Evolutionary conservation across 2,329 filamentous ascomycete species (phyloP).

Genomic region (Apiospora kogelbergensis): DNA sequence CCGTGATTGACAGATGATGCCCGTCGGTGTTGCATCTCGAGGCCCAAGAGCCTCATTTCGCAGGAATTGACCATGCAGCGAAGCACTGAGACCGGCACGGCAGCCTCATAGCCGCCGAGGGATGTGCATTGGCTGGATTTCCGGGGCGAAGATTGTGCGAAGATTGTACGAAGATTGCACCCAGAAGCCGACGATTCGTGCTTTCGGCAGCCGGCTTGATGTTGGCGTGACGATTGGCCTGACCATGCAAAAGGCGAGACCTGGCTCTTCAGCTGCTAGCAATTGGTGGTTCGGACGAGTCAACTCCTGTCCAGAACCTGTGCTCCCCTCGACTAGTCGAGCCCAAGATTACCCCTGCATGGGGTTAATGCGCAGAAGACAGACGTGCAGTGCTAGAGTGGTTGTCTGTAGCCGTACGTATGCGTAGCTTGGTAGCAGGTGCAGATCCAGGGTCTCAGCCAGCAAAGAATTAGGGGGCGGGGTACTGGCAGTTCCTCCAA

Average conservation of each 20-base stretch:
- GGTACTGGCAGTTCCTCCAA: not conserved
- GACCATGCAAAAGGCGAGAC: not conserved
- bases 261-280: not conserved
- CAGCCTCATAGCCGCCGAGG: not conserved
- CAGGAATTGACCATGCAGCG: not conserved
- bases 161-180: not conserved
- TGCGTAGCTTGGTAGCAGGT: not conserved
- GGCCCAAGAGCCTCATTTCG: not conserved
- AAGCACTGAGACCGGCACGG: not conserved
- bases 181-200: not conserved
- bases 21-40: not conserved
- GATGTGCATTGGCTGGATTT: not conserved
- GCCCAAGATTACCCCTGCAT: not conserved
- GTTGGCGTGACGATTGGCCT: not conserved
- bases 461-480: constrained; percentile 1
- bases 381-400: not conserved
- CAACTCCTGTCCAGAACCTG: not conserved
- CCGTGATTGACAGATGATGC: not conserved
- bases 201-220: not conserved
- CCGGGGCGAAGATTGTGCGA: too few relatives aligned
- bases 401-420: not conserved
- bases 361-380: not conserved
- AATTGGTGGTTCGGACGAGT: not conserved
- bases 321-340: not conserved
- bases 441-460: constrained; percentile 5